Evolutionary conservation across 495 filamentous ascomycete species (phyloP).

Genomic region (Hypoxylon cercidicola): DNA sequence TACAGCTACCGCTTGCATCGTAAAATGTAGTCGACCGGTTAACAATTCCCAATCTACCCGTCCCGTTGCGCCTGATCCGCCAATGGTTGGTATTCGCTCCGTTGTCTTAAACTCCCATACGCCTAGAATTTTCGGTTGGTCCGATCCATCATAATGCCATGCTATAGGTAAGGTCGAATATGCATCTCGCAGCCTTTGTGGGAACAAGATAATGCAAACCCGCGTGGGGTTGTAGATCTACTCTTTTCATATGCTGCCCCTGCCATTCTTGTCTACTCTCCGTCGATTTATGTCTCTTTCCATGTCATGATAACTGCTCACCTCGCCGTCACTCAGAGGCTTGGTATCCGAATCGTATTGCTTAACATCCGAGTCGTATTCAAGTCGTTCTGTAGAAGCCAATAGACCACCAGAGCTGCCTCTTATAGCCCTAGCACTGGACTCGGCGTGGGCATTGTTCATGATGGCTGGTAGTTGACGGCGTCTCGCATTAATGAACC

Average conservation of each 20-base stretch:
- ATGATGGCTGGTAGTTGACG: slow-evolving; percentile 77
- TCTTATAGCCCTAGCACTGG: slow-evolving; percentile 44
- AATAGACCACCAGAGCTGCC: slow-evolving; percentile 35
- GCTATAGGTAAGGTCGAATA: neutral
- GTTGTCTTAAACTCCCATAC: neutral
- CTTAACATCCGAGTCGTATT: slow-evolving; percentile 43
- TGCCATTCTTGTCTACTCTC: slow-evolving; percentile 26
- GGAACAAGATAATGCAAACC: slow-evolving; percentile 3
- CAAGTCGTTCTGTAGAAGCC: slow-evolving; percentile 38
- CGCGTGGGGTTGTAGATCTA: neutral
- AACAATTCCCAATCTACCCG: slow-evolving; percentile 26
- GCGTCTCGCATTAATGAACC: slow-evolving; percentile 93
- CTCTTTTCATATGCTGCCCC: slow-evolving; percentile 35
- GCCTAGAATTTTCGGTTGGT: neutral
- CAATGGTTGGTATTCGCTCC: too few relatives aligned
- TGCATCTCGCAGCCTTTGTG: neutral
- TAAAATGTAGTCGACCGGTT: slow-evolving; percentile 7
- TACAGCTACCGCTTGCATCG: slow-evolving; percentile 25
- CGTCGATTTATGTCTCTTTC: slow-evolving; percentile 26
- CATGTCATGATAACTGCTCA: slow-evolving; percentile 47
- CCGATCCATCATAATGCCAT: neutral
- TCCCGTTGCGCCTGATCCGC: slow-evolving; percentile 21
- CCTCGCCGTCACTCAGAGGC: slow-evolving; percentile 54
- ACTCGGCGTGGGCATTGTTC: slow-evolving; percentile 60
- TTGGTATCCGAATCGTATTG: slow-evolving; percentile 44